Evolutionary conservation across 768 basidiomycete species (phyloP), one percentile per base, ranked within the genome.

Genomic region (Amanita subjunquillea): DNA sequence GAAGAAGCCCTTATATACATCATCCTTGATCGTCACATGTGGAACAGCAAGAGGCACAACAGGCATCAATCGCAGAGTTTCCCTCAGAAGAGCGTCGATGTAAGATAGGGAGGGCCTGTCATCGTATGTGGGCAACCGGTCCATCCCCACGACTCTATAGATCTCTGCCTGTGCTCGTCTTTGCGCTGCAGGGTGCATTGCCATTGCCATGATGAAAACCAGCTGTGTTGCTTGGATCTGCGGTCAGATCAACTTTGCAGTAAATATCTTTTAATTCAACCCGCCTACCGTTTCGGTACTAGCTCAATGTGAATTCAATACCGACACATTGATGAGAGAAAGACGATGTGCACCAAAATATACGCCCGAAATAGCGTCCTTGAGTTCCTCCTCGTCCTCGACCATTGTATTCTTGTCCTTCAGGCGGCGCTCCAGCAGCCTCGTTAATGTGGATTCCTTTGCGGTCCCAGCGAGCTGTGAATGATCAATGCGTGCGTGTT

Each of bases 1-100:
- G 36, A 57, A 55, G 53, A 57, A 59, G n/a, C 55, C 62, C 2
- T 59, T 47, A 40, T 64, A 63, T 22, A 58, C 38, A 41, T 64
- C 63, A 25, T 61, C 62, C 37, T 55, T 49, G 4, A 39, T 17
- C 1, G 58, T 50, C 17, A 22, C 22, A 50, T 61, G 63, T 13
- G 63, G 56, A 10, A 61, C n/a, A 2, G 54, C 57, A n/a, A 50
- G 49, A 3, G 62, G 58, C 15, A 44, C 39, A 9, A 49, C 50
- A 22, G 56, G 57, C 9, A 55, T 44, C 62, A 59, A 61, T 38
- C 60, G 56, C 10, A 12, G 32, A 12, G 27, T n/a, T 51, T 60
- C 60, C 25, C 58, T 55, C 8, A 53, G 29, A 1, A 60, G 4
- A 44, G 48, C 51, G 23, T 58, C 59, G 3, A 60, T 25, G 38